Conservation (phyloP, 2,329 filamentous ascomycete genomes). For the Exophiala sp. region DNA sequence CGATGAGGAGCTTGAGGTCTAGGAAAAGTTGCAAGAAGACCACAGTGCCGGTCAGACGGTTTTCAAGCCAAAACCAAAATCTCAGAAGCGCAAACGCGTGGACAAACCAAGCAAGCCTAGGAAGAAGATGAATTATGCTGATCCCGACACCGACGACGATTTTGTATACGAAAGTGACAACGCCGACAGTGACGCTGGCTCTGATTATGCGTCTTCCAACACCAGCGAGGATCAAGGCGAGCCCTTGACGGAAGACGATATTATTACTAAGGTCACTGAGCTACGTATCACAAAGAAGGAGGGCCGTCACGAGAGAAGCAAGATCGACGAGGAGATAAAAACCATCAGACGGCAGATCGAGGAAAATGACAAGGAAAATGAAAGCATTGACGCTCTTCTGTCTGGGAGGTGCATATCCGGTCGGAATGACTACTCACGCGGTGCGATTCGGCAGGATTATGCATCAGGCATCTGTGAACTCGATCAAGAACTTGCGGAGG, state of each 20-base stretch:
- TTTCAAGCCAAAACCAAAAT: conserved; percentile 34
- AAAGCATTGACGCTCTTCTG: conserved; percentile 34
- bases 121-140: conserved; percentile 10
- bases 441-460: conserved; percentile 57
- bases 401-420: conserved; percentile 47
- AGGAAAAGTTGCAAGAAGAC: conserved; percentile 41
- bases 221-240: conserved; percentile 28
- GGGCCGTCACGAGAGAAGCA: conserved; percentile 30
- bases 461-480: conserved; percentile 58
- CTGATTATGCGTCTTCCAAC: conserved; percentile 29
- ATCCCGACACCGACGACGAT: conserved; percentile 29
- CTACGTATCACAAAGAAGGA: conserved; percentile 44
- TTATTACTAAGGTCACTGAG: conserved; percentile 44
- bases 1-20: conserved; percentile 45
- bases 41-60: conserved; percentile 42
- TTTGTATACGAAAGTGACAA: conserved; percentile 30
- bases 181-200: conserved; percentile 26
- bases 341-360: conserved; percentile 31
- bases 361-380: conserved; percentile 31
- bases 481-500: conserved; percentile 53
- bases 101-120: neutral
- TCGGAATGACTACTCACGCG: conserved; percentile 56
- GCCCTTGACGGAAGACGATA: conserved; percentile 37
- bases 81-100: conserved; percentile 43
- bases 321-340: conserved; percentile 33